Evolutionary conservation across 2,329 filamentous ascomycete genomes (phyloP).

Genomic region (Rhynchosporium agropyri): DNA sequence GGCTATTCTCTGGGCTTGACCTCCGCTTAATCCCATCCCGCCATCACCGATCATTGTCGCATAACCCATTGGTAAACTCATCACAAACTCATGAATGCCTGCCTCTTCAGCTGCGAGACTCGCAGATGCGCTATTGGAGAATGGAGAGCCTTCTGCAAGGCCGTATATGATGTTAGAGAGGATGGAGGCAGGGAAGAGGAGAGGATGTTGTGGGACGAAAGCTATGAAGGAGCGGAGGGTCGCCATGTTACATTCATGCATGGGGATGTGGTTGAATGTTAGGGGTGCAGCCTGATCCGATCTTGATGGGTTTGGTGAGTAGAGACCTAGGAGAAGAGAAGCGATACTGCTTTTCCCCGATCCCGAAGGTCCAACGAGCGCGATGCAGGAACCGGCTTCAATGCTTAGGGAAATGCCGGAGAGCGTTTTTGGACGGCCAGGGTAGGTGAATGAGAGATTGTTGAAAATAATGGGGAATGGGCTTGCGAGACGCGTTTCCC

Average conservation of each 20-base stretch:
- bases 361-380: constrained; percentile 81
- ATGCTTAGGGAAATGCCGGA: constrained; percentile 68
- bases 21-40: constrained; percentile 73
- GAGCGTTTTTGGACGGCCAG: constrained; percentile 60
- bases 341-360: constrained; percentile 90
- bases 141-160: constrained; percentile 56
- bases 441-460: constrained; percentile 72
- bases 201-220: constrained; percentile 71
- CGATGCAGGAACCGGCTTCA: constrained; percentile 64
- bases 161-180: constrained; percentile 84
- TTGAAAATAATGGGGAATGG: constrained; percentile 55
- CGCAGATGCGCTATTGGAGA: constrained; percentile 51
- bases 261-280: constrained; percentile 60
- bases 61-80: constrained; percentile 70
- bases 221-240: constrained; percentile 64
- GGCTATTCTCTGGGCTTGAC: constrained; percentile 79
- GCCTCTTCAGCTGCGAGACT: constrained; percentile 57
- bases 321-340: constrained; percentile 73
- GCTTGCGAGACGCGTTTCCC: constrained; percentile 52
- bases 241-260: constrained; percentile 60
- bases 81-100: constrained; percentile 77
- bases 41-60: constrained; percentile 76
- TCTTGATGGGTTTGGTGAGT: constrained; percentile 46
- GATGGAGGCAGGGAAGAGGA: constrained; percentile 77
- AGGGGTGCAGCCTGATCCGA: constrained; percentile 39